A percentile compares a stretch with the other conserved stretches of the same genome.
phyloP scores from a whole-genome alignment of 495 filamentous ascomycete genomes.

The Tuber magnatum region DNA sequence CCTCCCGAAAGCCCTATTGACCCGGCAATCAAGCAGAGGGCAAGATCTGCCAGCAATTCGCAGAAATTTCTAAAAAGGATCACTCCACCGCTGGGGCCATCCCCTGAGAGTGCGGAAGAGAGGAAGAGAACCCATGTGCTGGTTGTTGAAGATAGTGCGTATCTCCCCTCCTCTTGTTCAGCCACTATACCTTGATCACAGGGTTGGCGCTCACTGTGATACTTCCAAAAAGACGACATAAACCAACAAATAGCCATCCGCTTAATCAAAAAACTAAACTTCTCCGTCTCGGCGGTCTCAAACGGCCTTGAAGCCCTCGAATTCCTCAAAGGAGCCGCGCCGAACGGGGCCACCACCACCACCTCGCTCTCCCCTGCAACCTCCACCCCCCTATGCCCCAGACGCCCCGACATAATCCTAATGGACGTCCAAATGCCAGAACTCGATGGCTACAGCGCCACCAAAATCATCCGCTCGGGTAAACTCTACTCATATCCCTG shows the following conservation, averaged over 20 bases:
- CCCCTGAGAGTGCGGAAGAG: constrained; percentile 42
- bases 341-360: constrained; percentile 6
- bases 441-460: constrained; percentile 71
- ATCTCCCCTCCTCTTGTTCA: background rate
- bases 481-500: constrained; percentile 29
- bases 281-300: constrained; percentile 46
- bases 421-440: constrained; percentile 87
- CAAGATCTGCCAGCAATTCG: constrained; percentile 28
- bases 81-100: constrained; percentile 40
- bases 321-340: constrained; percentile 47
- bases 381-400: constrained; percentile 43
- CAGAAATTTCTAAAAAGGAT: constrained; percentile 27
- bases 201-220: constrained; percentile 1
- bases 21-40: constrained; percentile 21
- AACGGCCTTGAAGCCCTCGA: constrained; percentile 73
- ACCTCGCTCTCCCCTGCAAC: constrained; percentile 9
- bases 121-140: constrained; percentile 55
- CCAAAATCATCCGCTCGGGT: constrained; percentile 55
- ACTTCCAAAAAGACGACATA: constrained; percentile 44
- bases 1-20: constrained; percentile 33
- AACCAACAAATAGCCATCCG: constrained; percentile 73
- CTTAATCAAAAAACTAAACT: constrained; percentile 68
- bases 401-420: constrained; percentile 58
- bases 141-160: constrained; percentile 70
- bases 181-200: background rate